Evolutionary conservation across 768 basidiomycete genomes (phyloP), one percentile per base, ranked within the genome.

Genomic region (Mycena crocata): DNA sequence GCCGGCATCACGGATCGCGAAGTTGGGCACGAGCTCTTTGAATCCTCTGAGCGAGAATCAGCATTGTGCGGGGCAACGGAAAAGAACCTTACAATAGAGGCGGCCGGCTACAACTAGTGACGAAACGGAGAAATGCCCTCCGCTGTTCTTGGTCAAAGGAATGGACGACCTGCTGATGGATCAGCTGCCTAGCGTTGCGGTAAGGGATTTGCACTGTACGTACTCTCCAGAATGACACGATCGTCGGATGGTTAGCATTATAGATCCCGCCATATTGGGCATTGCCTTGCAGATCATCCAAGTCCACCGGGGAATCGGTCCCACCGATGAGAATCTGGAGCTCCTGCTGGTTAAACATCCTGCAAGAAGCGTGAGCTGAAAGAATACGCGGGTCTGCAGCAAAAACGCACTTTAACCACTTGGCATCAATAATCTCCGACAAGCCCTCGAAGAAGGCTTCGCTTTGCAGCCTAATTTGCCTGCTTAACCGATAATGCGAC

Each of bases 321-420:
- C 94, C 95, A 0, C 96, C 96, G 8, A 99, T 84, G 1, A 99
- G 82, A 51, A 97, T 91, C 75, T 96, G 95, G 5, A 98, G 83
- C 77, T 99, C 98, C 75, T 94, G 93, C 70, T 97, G 96, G 77
- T 98, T 97, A 81, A 99, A 99, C 94, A 99, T 96, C 48, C 95
- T 93, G 67, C 12, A 64, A 52, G 31, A n/a, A 15, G 35, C 31
- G 46, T 26, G 39, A 35, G 23, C 23, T 9, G 24, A 15, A 15
- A 23, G 17, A 34, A 10, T 32, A 19, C 34, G 17, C 28, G 31
- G 1, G 55, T 14, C 40, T 17, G 28, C 48, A 24, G 13, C 17
- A 48, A 13, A n/a, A 34, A 73, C 81, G 30, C 32, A 91, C 88
- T 90, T 82, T 24, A 97, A 84, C 94, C 93, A 98, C 72, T 93